A percentile compares a stretch with the other conserved stretches of the same genome.
Conservation (phyloP, 1,139 yeast species). For the Suhomyces bribrorum region DNA sequence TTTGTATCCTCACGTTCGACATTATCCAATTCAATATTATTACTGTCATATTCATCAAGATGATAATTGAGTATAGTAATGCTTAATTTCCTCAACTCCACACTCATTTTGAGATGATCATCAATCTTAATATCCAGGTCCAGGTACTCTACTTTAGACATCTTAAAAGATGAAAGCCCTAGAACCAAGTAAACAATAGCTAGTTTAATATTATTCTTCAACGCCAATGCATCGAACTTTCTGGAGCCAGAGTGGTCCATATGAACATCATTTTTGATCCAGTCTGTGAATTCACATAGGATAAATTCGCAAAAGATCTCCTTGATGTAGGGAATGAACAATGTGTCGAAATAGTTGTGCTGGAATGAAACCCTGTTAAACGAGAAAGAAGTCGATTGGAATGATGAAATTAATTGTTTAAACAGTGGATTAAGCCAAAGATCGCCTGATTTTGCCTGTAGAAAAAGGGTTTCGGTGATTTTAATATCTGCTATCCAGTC, state of each 20-base stretch:
- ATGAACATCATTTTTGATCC: slow-evolving; percentile 16
- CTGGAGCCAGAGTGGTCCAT: slow-evolving; percentile 12
- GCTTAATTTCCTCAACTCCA: slow-evolving; percentile 41
- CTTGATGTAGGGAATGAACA: slow-evolving; percentile 34
- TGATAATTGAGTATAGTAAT: slow-evolving; percentile 41
- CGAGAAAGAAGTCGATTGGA: slow-evolving; percentile 23
- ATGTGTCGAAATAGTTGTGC: slow-evolving; percentile 31
- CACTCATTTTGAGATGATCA: slow-evolving; percentile 31
- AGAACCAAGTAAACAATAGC: slow-evolving; percentile 28
- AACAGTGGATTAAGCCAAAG: slow-evolving; percentile 22
- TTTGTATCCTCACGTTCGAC: slow-evolving; percentile 6
- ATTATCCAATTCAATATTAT: slow-evolving; percentile 28
- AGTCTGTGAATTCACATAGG: slow-evolving; percentile 23
- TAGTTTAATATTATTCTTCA: slow-evolving; percentile 26
- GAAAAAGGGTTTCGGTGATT: slow-evolving; percentile 19
- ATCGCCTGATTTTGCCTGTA: slow-evolving; percentile 12
- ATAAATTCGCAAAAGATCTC: slow-evolving; percentile 35
- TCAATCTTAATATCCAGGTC: slow-evolving; percentile 20
- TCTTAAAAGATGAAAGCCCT: slow-evolving; percentile 33
- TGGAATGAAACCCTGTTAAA: slow-evolving; percentile 25
- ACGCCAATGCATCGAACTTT: slow-evolving; percentile 9
- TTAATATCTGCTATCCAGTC: slow-evolving; percentile 39
- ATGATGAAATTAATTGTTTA: slow-evolving; percentile 19
- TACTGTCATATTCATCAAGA: slow-evolving; percentile 44
- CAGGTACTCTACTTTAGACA: slow-evolving; percentile 12